Conservation (phyloP, 2,329 filamentous ascomycete genomes). For the Pleurostoma richardsiae region DNA sequence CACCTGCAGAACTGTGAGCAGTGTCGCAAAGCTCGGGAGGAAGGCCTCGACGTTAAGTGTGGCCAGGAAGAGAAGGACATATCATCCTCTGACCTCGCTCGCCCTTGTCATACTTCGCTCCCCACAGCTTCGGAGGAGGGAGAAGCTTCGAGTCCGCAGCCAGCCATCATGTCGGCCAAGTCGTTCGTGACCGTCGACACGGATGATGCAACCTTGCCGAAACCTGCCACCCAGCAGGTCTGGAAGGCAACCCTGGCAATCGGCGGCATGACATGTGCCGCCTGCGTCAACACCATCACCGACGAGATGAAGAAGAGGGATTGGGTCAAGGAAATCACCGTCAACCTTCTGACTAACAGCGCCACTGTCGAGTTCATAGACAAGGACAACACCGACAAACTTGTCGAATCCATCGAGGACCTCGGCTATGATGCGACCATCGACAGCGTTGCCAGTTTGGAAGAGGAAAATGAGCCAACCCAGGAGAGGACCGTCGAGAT, state of each 20-base stretch:
- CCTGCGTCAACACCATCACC: slow-evolving; percentile 61
- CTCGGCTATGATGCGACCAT: slow-evolving; percentile 63
- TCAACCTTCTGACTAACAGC: slow-evolving; percentile 65
- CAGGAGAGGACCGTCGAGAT: slow-evolving; percentile 57
- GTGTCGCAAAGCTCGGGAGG: slow-evolving; percentile 22
- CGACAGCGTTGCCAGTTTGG: slow-evolving; percentile 38
- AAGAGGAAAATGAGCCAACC: slow-evolving; percentile 16
- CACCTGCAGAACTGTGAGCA: slow-evolving; percentile 39
- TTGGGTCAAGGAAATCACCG: slow-evolving; percentile 51
- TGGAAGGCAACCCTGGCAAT: slow-evolving; percentile 55
- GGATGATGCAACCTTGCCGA: slow-evolving; percentile 15
- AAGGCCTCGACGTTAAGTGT: neutral
- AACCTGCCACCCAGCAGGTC: slow-evolving; percentile 14
- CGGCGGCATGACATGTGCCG: slow-evolving; percentile 69
- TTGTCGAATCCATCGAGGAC: slow-evolving; percentile 52
- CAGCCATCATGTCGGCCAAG: slow-evolving; percentile 11
- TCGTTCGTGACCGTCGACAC: slow-evolving; percentile 28
- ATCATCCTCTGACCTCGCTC: too few relatives aligned
- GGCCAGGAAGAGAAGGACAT: neutral
- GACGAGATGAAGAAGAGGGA: slow-evolving; percentile 51
- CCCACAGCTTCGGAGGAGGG: neutral
- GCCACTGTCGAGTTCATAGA: slow-evolving; percentile 55
- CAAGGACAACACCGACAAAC: slow-evolving; percentile 34
- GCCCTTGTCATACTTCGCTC: neutral
- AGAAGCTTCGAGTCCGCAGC: neutral